Conservation (phyloP, 257 asterid genomes). For the Ehretia macrophylla region DNA sequence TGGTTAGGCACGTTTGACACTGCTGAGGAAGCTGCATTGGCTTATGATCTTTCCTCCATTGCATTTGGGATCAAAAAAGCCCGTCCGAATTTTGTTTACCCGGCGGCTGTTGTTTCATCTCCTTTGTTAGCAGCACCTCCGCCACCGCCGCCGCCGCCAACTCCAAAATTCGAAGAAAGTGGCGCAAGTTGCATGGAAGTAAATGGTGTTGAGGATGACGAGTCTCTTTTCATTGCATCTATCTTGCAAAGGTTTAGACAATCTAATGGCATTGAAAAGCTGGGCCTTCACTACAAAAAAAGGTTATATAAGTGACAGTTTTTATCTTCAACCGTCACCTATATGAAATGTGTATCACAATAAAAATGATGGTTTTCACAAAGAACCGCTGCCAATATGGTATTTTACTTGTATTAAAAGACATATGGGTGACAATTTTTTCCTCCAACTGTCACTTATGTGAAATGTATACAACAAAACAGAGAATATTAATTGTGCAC, state of each 20-base stretch:
- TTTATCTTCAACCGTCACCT: too few species aligned
- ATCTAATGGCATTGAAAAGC: constrained; percentile 15
- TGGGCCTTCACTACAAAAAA: constrained; percentile 8
- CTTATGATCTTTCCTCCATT: constrained; percentile 36
- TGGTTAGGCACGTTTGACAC: constrained; percentile 40
- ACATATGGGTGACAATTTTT: too few species aligned
- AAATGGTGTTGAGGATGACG: constrained; percentile 21
- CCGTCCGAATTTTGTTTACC: constrained; percentile 29
- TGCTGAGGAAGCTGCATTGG: constrained; percentile 33
- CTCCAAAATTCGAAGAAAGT: constrained; percentile 11
- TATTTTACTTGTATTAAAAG: too few species aligned
- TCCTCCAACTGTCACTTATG: too few species aligned
- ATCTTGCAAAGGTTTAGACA: constrained; percentile 36
- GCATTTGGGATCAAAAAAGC: constrained; percentile 27
- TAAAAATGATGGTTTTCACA: too few species aligned
- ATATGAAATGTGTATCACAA: too few species aligned
- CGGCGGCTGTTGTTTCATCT: not conserved
- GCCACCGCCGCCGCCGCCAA: constrained; percentile 9
- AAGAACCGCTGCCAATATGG: too few species aligned
- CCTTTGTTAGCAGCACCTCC: not conserved
- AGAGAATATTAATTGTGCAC: too few species aligned
- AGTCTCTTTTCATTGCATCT: constrained; percentile 36
- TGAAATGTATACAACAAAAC: too few species aligned
- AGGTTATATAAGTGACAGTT: too few species aligned
- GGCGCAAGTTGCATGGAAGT: constrained; percentile 10